These are phyloP conservation scores for Aspergillus sp. DNA, from an alignment of 2,329 filamentous ascomycete genomes.

Conservation along the genomic window DNA sequence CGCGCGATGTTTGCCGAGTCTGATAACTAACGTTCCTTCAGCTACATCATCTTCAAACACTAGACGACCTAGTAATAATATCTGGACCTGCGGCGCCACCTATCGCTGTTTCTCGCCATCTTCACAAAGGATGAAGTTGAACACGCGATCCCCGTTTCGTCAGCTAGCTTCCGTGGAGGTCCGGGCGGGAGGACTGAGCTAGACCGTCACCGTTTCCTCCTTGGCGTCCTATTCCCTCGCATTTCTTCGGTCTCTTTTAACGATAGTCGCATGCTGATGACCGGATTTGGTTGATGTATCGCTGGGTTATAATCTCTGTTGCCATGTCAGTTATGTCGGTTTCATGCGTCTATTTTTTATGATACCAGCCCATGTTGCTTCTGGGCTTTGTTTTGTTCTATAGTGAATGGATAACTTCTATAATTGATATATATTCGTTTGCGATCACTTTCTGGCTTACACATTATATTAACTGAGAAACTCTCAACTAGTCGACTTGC, in stretches of 20 bases:
- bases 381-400: slow-evolving; percentile 27
- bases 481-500: not conserved
- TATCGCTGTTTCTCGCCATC: slow-evolving; percentile 6
- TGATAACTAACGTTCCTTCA: slow-evolving; percentile 32
- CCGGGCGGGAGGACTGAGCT: slow-evolving; percentile 26
- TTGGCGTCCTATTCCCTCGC: slow-evolving; percentile 20
- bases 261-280: slow-evolving; percentile 14
- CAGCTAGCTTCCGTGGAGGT: slow-evolving; percentile 29
- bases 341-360: slow-evolving; percentile 29
- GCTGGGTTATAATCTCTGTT: slow-evolving; percentile 14
- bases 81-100: slow-evolving; percentile 2
- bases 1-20: not conserved
- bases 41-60: slow-evolving; percentile 87
- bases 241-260: not conserved
- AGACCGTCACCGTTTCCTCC: slow-evolving; percentile 23
- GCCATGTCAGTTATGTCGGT: slow-evolving; percentile 21
- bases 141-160: slow-evolving; percentile 13
- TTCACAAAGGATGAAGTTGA: slow-evolving; percentile 2
- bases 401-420: slow-evolving; percentile 28
- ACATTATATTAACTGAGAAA: not conserved
- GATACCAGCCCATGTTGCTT: slow-evolving; percentile 41
- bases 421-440: slow-evolving; percentile 24
- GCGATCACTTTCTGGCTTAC: slow-evolving; percentile 1
- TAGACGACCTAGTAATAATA: slow-evolving; percentile 46
- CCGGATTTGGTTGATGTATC: slow-evolving; percentile 13